Conservation (phyloP, 1,284 basidiomycete genomes). For the Austroboletus novae-zelandiae region DNA sequence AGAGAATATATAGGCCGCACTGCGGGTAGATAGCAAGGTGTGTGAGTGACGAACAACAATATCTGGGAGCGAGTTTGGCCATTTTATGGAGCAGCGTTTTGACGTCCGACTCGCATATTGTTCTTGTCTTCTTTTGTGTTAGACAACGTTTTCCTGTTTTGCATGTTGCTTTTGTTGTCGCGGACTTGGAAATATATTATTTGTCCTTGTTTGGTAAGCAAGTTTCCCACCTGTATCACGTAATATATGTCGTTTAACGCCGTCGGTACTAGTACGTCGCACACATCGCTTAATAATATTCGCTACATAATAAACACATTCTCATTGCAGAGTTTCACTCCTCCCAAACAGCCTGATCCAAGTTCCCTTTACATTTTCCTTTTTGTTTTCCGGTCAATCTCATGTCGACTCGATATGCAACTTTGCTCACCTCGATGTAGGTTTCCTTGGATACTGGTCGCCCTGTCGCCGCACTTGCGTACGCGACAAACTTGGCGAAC, state of each 20-base stretch:
- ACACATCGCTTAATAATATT: neutral
- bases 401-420: neutral
- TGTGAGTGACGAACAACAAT: slow-evolving; percentile 16
- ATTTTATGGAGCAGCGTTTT: slow-evolving; percentile 24
- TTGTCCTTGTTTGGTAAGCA: slow-evolving; percentile 10
- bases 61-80: slow-evolving; percentile 1
- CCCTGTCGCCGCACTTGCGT: slow-evolving; percentile 13
- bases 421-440: neutral
- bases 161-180: slow-evolving; percentile 17
- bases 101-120: slow-evolving; percentile 24
- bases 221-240: neutral
- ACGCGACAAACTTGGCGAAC: slow-evolving; percentile 44
- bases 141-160: slow-evolving; percentile 25
- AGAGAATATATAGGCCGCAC: slow-evolving; percentile 20
- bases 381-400: neutral
- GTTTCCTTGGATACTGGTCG: neutral
- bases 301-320: neutral
- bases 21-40: slow-evolving; percentile 5
- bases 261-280: too few species aligned
- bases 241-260: neutral
- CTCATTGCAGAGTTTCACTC: neutral
- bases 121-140: slow-evolving; percentile 19
- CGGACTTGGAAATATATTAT: slow-evolving; percentile 19
- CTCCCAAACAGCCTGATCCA: slow-evolving; percentile 1
- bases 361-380: neutral